phyloP scores from a whole-genome alignment of 257 asterid genomes.

The Verbena officinalis region DNA sequence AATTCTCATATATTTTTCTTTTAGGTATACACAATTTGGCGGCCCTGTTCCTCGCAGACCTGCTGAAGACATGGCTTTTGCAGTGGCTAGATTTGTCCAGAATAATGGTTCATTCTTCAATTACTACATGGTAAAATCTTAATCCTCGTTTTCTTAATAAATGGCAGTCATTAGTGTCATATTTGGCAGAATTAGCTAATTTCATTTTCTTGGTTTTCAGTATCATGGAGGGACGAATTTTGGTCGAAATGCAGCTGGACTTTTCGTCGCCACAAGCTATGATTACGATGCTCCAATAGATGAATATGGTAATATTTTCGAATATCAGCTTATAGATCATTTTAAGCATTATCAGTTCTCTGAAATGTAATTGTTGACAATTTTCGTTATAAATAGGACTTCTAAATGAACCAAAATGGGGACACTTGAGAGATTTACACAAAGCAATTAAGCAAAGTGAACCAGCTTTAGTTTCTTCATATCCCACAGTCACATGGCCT shows the following conservation, averaged over 20 bases:
- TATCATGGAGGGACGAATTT: conserved; percentile 95
- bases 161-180: not conserved
- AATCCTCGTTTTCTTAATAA: not conserved
- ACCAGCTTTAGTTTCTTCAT: conserved; percentile 83
- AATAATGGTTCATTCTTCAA: conserved; percentile 91
- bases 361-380: not conserved
- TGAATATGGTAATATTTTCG: conserved; percentile 68
- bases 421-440: conserved; percentile 85
- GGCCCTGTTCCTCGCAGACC: conserved; percentile 80
- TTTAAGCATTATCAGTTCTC: not conserved
- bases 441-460: conserved; percentile 87
- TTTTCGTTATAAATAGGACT: conserved; percentile 47
- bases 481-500: conserved; percentile 77
- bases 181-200: not conserved
- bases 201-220: conserved; percentile 38
- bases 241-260: conserved; percentile 81
- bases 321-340: not conserved
- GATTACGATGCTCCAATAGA: conserved; percentile 93
- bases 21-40: conserved; percentile 78
- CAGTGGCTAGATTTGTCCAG: conserved; percentile 87
- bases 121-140: conserved; percentile 83
- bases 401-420: conserved; percentile 70
- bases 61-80: conserved; percentile 85
- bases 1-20: not conserved
- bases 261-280: conserved; percentile 82